Conservation (phyloP, 352 stramenopile genomes). For the Thraustotheca clavata region DNA sequence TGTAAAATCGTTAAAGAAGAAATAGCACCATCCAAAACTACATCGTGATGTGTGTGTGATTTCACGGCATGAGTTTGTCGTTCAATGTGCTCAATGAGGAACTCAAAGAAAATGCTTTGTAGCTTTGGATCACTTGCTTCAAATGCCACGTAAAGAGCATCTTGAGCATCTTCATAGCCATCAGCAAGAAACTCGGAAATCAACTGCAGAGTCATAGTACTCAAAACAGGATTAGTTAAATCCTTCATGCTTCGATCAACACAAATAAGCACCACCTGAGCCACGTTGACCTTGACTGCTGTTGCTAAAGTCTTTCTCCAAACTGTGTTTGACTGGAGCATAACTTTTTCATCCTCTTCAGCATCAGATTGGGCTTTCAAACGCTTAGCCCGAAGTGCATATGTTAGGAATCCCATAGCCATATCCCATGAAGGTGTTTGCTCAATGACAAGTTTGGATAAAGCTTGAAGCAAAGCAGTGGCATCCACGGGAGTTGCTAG, state of each 20-base stretch:
- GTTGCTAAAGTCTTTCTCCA: constrained; percentile 9
- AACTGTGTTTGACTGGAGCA: background rate
- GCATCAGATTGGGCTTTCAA: background rate
- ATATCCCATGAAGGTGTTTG: background rate
- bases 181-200: constrained; percentile 17
- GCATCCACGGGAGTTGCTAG: background rate
- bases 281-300: constrained; percentile 8
- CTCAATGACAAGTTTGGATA: background rate
- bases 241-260: background rate
- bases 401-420: constrained; percentile 10
- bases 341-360: background rate
- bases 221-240: background rate
- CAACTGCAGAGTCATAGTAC: background rate
- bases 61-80: background rate
- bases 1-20: constrained; percentile 8
- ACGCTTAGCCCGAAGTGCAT: constrained; percentile 9
- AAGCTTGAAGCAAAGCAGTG: background rate
- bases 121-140: background rate
- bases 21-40: background rate
- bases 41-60: constrained; percentile 6
- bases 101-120: background rate
- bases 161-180: constrained; percentile 12
- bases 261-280: constrained; percentile 8
- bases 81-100: constrained; percentile 12
- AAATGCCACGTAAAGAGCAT: background rate